phyloP scores from a whole-genome alignment of 1,139 yeast species.

The Kurtzmaniella quercitrusa region DNA sequence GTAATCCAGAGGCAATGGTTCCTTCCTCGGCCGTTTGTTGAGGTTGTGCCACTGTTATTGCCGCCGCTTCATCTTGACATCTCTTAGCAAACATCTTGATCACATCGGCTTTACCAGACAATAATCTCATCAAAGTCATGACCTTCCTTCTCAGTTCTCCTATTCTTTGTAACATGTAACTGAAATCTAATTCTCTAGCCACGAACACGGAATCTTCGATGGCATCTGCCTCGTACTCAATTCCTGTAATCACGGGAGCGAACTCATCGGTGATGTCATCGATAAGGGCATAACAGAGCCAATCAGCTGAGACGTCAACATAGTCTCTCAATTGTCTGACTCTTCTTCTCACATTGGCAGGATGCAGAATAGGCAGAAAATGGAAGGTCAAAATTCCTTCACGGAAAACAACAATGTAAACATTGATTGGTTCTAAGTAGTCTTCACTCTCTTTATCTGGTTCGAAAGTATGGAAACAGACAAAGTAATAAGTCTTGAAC shows the following conservation, averaged over 20 bases:
- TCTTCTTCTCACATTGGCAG: slow-evolving; percentile 86
- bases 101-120: slow-evolving; percentile 95
- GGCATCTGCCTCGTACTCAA: slow-evolving; percentile 88
- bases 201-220: slow-evolving; percentile 70
- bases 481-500: slow-evolving; percentile 71
- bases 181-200: slow-evolving; percentile 50
- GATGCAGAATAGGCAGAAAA: slow-evolving; percentile 74
- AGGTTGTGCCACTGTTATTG: background rate
- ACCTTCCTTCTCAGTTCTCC: slow-evolving; percentile 89
- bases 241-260: slow-evolving; percentile 83
- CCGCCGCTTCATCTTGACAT: slow-evolving; percentile 63
- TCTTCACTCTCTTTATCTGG: slow-evolving; percentile 74
- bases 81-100: slow-evolving; percentile 96
- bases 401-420: slow-evolving; percentile 82
- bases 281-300: slow-evolving; percentile 90
- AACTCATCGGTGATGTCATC: slow-evolving; percentile 94
- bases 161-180: slow-evolving; percentile 70
- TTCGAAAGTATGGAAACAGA: slow-evolving; percentile 79
- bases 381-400: slow-evolving; percentile 85
- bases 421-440: slow-evolving; percentile 81
- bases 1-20: background rate
- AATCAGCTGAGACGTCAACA: slow-evolving; percentile 82
- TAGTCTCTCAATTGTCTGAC: slow-evolving; percentile 87
- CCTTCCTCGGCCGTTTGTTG: slow-evolving; percentile 1
- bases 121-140: slow-evolving; percentile 85